Conservation (phyloP, 768 basidiomycete genomes). For the Thelephora ganbajun region DNA sequence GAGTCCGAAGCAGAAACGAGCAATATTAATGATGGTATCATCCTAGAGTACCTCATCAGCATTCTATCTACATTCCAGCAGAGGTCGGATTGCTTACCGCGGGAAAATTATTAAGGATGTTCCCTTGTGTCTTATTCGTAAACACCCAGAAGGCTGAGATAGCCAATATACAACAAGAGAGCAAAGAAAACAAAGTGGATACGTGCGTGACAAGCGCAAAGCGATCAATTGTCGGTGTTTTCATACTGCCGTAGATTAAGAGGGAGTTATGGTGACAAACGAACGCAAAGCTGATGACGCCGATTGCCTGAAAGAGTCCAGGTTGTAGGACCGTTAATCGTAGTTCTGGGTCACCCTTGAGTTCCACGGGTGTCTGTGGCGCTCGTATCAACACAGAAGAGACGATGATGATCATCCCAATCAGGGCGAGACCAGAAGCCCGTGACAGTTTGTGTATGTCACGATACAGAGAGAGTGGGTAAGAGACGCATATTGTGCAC, state of each 20-base stretch:
- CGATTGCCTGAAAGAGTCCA: slow-evolving; percentile 88
- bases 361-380: slow-evolving; percentile 52
- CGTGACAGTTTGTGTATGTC: slow-evolving; percentile 96
- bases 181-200: slow-evolving; percentile 71
- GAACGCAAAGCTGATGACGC: slow-evolving; percentile 93
- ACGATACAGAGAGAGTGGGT: slow-evolving; percentile 88
- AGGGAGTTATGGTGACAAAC: slow-evolving; percentile 98
- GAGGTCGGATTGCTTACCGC: slow-evolving; percentile 28
- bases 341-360: slow-evolving; percentile 65
- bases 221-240: slow-evolving; percentile 86
- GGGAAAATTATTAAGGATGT: slow-evolving; percentile 92
- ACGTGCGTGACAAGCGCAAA: slow-evolving; percentile 89
- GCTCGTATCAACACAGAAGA: slow-evolving; percentile 72
- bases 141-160: slow-evolving; percentile 80
- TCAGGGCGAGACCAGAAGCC: slow-evolving; percentile 79
- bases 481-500: slow-evolving; percentile 81
- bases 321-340: slow-evolving; percentile 66
- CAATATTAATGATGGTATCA: slow-evolving; percentile 88
- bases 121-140: slow-evolving; percentile 88
- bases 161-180: slow-evolving; percentile 76
- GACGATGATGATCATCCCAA: slow-evolving; percentile 94
- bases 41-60: slow-evolving; percentile 24
- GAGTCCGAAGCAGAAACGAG: slow-evolving; percentile 84
- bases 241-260: slow-evolving; percentile 87
- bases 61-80: background rate